Conservation (phyloP, 202 grass and related monocot genomes). For the Musa balbisiana region DNA sequence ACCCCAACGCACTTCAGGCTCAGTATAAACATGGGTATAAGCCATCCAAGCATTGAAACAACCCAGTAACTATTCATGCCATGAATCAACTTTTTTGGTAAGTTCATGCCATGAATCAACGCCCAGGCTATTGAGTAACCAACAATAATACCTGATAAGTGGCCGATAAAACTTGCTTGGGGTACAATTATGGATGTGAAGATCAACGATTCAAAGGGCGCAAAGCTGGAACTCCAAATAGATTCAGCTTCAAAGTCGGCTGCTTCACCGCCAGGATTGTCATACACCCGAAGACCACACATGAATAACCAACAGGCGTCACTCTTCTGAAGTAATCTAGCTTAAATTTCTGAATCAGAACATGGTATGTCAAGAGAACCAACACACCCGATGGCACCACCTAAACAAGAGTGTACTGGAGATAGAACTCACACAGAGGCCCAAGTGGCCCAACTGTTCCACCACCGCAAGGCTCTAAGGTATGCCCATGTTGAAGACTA, state of each 20-base stretch:
- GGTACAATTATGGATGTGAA: constrained; percentile 97
- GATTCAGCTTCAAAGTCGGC: constrained; percentile 67
- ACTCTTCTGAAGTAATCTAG: constrained; percentile 74
- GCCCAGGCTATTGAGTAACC: constrained; percentile 83
- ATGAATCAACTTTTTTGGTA: constrained; percentile 69
- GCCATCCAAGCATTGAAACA: constrained; percentile 72
- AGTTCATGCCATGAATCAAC: constrained; percentile 89
- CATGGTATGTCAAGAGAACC: constrained; percentile 69
- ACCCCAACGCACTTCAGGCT: constrained; percentile 75
- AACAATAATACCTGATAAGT: constrained; percentile 72
- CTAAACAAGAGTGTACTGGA: constrained; percentile 77
- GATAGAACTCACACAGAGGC: constrained; percentile 77
- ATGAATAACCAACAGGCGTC: constrained; percentile 93
- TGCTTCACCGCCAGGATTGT: constrained; percentile 88
- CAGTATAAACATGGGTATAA: constrained; percentile 54
- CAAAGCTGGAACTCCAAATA: constrained; percentile 89
- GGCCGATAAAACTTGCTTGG: constrained; percentile 89
- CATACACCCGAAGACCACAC: constrained; percentile 98
- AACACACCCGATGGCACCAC: constrained; percentile 69
- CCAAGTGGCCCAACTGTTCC: constrained; percentile 51
- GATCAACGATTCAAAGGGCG: constrained; percentile 86
- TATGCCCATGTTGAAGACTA: constrained; percentile 93
- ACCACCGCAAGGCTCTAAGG: constrained; percentile 81
- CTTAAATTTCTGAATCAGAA: constrained; percentile 87
- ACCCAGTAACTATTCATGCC: constrained; percentile 99